Evolutionary conservation across 78 protist genomes (phyloP).

Genomic region (Acrasis kona): DNA sequence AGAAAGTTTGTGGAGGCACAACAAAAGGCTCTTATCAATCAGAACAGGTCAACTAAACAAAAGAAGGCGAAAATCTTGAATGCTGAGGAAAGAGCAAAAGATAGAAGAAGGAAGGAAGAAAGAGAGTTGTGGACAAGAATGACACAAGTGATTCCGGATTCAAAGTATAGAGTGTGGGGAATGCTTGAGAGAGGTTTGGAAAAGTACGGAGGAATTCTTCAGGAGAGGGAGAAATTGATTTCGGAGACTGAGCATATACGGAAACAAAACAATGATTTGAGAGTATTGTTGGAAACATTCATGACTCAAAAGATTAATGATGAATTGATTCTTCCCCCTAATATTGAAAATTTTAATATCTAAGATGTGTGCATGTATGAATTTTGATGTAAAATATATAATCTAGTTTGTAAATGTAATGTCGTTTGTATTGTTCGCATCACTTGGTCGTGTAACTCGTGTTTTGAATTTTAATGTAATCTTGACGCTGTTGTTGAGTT

Average conservation of each 20-base stretch:
- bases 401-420: no score
- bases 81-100: neutral
- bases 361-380: no score
- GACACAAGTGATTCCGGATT: neutral
- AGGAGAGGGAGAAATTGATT: neutral
- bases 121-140: slow-evolving; percentile 27
- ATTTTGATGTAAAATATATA: no score
- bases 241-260: slow-evolving; percentile 25
- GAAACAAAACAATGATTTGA: slow-evolving; percentile 58
- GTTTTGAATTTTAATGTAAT: no score
- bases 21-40: neutral
- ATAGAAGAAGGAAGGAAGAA: slow-evolving; percentile 9
- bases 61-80: neutral
- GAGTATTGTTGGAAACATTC: slow-evolving; percentile 52
- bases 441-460: no score
- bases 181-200: slow-evolving; percentile 22
- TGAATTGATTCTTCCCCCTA: slow-evolving; percentile 50
- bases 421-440: no score
- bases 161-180: slow-evolving; percentile 8
- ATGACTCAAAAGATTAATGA: slow-evolving; percentile 34
- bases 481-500: no score
- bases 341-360: no score
- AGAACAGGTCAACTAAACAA: neutral
- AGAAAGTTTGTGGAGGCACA: slow-evolving; percentile 22
- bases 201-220: slow-evolving; percentile 13